Evolutionary conservation across 1,139 yeast genomes (phyloP), one percentile per base, ranked within the genome.

Genomic region (Debaryomyces udenii): DNA sequence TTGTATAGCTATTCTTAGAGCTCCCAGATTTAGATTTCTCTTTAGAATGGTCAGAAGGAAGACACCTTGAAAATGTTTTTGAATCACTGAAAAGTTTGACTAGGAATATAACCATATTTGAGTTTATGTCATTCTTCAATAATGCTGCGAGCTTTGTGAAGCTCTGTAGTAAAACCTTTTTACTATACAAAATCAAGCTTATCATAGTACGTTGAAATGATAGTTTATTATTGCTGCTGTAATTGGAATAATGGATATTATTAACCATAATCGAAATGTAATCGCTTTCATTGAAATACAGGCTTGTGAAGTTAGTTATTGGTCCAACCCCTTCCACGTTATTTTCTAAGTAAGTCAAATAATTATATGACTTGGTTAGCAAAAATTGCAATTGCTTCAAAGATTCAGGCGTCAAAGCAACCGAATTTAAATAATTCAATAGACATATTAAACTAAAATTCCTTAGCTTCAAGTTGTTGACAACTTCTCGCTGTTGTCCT

Each of bases 381-480:
- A 73, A 60, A 42, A 70, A 70, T 41, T 69, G 77, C 23, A 72
- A 55, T 43, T 70, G 78, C 49, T 70, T 71, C 38, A 68, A 60
- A 6, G 70, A 60, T 40, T 73, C 78, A 0, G 77, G 76, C 0
- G 75, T 61, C 31, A 68, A 55, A 6, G 69, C 70, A 13, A 69
- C 73, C 0, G 68, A 61, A 29, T 57, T 59, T 40, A 73, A 59
- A 42, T 72, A 72, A 42, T 71, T 72, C 41, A 68, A 58, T 37
- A 74, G 61, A 49, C 78, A 72, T 6, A 64, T 56, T 47, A 73
- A 63, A 58, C 76, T 65, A 40, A 65, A 60, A 39, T 65, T 70
- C 45, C 78, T 59, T 28, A 71, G 53, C 44, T 64, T 65, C 42
- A 73, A 59, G 47, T 73, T 71, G n/a, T 63, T 62, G 13, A 65